Percentiles rank a stretch among this genome's conserved stretches.
Conservation (phyloP, 306 rosid species). For the Dicorynia guianensis region DNA sequence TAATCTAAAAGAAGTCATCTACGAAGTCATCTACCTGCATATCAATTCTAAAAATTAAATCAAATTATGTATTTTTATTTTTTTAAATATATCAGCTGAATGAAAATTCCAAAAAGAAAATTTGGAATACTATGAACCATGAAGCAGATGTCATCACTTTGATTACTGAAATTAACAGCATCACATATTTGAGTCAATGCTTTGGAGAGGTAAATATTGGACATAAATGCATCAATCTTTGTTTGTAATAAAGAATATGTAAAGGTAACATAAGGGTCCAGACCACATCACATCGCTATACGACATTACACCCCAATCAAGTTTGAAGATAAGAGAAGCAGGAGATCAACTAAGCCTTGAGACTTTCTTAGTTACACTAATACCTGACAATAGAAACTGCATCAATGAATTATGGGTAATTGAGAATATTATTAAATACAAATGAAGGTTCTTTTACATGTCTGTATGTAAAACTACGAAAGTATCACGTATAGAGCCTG, state of each 20-base stretch:
- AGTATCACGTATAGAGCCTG: conserved; percentile 3
- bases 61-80: neutral
- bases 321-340: neutral
- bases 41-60: conserved; percentile 11
- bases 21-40: conserved; percentile 24
- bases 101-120: conserved; percentile 12
- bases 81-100: neutral
- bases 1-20: conserved; percentile 12
- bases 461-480: neutral
- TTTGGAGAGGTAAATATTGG: conserved; percentile 16
- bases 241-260: conserved; percentile 16
- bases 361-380: conserved; percentile 1
- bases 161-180: conserved; percentile 14
- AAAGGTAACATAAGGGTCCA: neutral
- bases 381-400: neutral
- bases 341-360: neutral
- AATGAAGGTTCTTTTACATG: neutral
- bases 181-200: neutral
- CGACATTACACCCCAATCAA: conserved; percentile 5
- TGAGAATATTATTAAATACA: neutral
- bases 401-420: neutral
- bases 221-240: conserved; percentile 18
- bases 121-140: conserved; percentile 21
- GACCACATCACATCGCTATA: conserved; percentile 20
- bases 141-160: conserved; percentile 18